Conservation (phyloP, 306 rosid genomes). For the Mimosa bimucronata region DNA sequence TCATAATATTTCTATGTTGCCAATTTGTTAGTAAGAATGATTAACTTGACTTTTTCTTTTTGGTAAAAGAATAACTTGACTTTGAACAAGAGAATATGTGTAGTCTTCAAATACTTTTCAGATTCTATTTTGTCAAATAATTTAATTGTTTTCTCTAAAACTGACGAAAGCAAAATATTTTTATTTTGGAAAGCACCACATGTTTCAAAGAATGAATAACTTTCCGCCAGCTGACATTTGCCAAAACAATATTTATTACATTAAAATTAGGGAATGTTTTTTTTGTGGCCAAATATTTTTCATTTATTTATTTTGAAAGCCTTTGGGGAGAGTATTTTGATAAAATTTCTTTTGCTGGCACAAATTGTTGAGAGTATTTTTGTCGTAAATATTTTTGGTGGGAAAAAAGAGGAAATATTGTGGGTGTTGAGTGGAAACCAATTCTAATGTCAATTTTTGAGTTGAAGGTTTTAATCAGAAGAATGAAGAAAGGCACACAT, state of each 20-base stretch:
- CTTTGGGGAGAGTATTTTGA: not conserved
- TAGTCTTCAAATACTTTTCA: not conserved
- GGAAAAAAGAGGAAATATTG: not conserved
- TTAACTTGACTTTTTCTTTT: not conserved
- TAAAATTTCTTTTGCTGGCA: not conserved
- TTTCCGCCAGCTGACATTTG: not conserved
- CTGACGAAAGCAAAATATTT: not conserved
- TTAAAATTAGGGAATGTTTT: not conserved
- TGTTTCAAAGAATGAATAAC: not conserved
- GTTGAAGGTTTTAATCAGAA: not conserved
- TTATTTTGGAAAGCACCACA: not conserved
- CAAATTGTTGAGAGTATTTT: not conserved
- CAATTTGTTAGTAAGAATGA: not conserved
- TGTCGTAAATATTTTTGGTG: not conserved
- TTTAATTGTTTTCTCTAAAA: not conserved
- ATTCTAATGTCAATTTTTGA: not conserved
- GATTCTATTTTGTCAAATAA: not conserved
- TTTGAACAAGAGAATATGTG: not conserved
- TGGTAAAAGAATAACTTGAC: not conserved
- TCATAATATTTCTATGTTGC: not conserved
- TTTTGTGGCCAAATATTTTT: not conserved
- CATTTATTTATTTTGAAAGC: not conserved
- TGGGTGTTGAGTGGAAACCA: constrained; percentile 5
- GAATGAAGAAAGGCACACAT: not conserved
- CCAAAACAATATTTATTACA: not conserved